Evolutionary conservation across 148 eudicot genomes (phyloP), one percentile per base, ranked within the genome.

Genomic region (Silene latifolia): DNA sequence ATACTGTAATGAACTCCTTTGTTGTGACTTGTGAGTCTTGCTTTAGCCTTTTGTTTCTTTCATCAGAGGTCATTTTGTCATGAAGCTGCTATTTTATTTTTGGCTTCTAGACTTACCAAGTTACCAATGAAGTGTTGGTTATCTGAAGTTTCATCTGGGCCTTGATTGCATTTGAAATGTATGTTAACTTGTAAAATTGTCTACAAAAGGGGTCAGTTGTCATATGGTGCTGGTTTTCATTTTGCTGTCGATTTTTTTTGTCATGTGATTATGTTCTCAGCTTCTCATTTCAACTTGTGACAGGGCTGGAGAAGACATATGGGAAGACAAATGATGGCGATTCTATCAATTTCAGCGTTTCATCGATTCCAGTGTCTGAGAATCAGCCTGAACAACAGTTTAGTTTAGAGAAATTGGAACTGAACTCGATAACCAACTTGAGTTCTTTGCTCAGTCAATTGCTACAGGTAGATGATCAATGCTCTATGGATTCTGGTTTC

Each of bases 281-380:
- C 18, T 29, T 27, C 74, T 73, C 11, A 73, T 69, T 18, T 54
- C 24, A 42, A 7, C 18, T 64, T 75, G 67, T 74, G 62, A 81
- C 87, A 96, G 98, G 97, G 78, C 32, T 80, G 72, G 91, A 85
- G 78, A 96, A 89, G 42, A 89, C 87, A 47, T 85, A 74, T 71
- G 66, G 72, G 71, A 86, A 80, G 80, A 61, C 72, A 27, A 75
- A 78, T 59, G 86, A 85, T 48, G 78, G 76, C 62, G 90, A 85
- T 78, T 69, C 82, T 72, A 82, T 69, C 87, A 86, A 85, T 68
- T 72, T 84, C 67, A 77, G 86, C 74, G 79, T 75, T 57, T 88
- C 90, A 20, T 82, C 93, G 14, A 35, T 75, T 74, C 83, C 83
- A 32, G 69, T 39, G 63, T 80, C 84, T 79, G 84, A 83, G 69